Base-by-base conservation (phyloP, 1,139 yeast species). In the Blastobotrys illinoisensis region DNA sequence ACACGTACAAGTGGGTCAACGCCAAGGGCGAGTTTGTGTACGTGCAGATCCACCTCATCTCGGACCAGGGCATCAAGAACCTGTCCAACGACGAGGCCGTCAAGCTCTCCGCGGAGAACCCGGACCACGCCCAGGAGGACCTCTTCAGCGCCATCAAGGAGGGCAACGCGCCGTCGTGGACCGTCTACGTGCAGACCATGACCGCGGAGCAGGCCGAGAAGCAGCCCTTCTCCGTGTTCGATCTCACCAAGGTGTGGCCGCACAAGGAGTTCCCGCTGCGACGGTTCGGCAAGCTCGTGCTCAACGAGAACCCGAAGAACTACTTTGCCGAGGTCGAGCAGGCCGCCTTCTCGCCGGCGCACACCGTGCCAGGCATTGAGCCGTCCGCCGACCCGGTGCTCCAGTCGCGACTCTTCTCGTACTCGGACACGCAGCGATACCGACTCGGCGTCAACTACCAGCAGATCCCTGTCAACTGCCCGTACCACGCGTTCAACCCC, bases 311-410 rank as follows among this genome's bases (percentile, higher is more conserved):
- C 75, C 88, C 90, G 61, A 74, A 81, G 71, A 86, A 86, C 73
- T 86, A 85, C 75, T 85, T 85, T 73, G 89, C 89, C 63, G 91
- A 86, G 70, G 83, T 85, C 65, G 93, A 86, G 73, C 91, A 85
- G 73, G 85, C 86, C 60, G 91, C 91, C 13, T 86, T 87, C 74
- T 78, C 90, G 49, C 96, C 96, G 58, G 80, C 90, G 46, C 89
- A 88, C 73, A 81, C 90, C 44, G 88, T 88, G 56, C 95, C 95
- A 55, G 88, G 86, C 64, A 82, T 85, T 79, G 89, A 86, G 72
- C 81, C 96, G 52, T 83, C 90, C 50, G 90, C 90, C 63, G 96
- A 88, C 70, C 95, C 95, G 51, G 95, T 88, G 50, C 77, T 88
- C 71, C 96, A 88, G 75, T 82, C 90, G 18, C 82, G 96, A 73